Evolutionary conservation across 2,329 filamentous ascomycete species (phyloP).

Genomic region (Periconia sp.): DNA sequence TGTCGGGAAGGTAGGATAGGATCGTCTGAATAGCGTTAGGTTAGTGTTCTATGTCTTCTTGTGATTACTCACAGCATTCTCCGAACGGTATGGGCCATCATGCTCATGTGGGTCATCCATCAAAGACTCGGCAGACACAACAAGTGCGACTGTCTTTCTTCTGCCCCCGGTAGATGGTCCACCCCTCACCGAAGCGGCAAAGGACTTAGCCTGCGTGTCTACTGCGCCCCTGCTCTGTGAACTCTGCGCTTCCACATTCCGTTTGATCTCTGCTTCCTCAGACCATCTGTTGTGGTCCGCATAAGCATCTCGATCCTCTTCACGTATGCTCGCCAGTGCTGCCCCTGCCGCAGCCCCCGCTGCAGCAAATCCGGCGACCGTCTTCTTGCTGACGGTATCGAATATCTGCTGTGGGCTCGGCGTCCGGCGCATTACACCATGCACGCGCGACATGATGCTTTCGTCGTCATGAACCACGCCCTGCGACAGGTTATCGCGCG

Average conservation of each 20-base stretch:
- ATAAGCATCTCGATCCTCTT: constrained; percentile 81
- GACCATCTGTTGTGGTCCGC: constrained; percentile 91
- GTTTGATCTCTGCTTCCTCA: constrained; percentile 79
- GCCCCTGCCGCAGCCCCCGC: constrained; percentile 83
- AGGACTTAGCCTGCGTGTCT: constrained; percentile 38
- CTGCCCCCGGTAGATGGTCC: constrained; percentile 27
- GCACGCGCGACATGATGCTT: constrained; percentile 77
- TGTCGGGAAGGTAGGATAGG: constrained; percentile 83
- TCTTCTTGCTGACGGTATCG: constrained; percentile 79
- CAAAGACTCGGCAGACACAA: constrained; percentile 79
- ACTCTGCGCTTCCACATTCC: constrained; percentile 46
- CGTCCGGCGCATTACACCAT: constrained; percentile 79
- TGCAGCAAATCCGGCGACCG: constrained; percentile 81
- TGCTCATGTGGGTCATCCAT: constrained; percentile 61
- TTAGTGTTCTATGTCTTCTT: background rate
- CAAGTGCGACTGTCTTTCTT: constrained; percentile 80
- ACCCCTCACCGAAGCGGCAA: constrained; percentile 35
- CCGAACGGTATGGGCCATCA: constrained; percentile 65
- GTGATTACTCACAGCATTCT: constrained; percentile 75
- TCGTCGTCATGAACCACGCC: constrained; percentile 46
- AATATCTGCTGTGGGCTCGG: constrained; percentile 89
- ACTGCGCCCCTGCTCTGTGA: constrained; percentile 41
- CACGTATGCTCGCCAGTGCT: constrained; percentile 80
- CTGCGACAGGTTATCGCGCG: constrained; percentile 26
- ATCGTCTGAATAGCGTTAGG: constrained; percentile 59